Evolutionary conservation across 768 basidiomycete species (phyloP), one percentile per base, ranked within the genome.

Genomic region (Tylopilus plumbeoviolaceoides): DNA sequence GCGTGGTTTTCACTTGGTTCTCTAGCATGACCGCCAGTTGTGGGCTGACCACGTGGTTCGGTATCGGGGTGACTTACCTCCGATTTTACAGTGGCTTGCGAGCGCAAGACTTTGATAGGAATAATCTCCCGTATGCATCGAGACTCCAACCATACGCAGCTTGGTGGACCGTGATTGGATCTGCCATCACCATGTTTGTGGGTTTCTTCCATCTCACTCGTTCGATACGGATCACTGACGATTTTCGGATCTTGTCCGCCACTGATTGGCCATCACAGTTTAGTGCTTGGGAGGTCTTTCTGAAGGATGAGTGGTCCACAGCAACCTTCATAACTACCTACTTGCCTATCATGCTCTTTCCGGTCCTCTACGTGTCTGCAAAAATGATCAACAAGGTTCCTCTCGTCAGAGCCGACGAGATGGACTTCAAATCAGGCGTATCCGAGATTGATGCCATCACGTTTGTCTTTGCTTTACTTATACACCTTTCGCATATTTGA

Each of bases 81-180:
- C 35, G 35, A 36, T 36, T 36, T 15, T 36, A 68, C 53, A 63
- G 70, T 11, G 83, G 79, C 30, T 54, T 77, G 60, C 69, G 70
- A 35, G 65, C 60, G 1, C 81, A 83, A 58, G 79, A 78, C 0
- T 67, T 81, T 45, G 70, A 74, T 58, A 75, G 78, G 40, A 52
- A 44, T 14, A 71, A 63, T 0, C 72, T 83, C 17, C 79, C 82
- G 0, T 82, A 74, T 65, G 40, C 7, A 6, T 68, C 75, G 4
- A 57, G 54, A 7, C 55, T 82, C 4, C 72, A 75, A 55, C 75
- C 75, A 0, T 75, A 68, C 52, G 70, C 68, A 7, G 70, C 70
- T n/a, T 76, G 68, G 67, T 75, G 70, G 51, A 64, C 58, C 15
- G 52, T 65, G 10, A 58, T 63, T 25, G 57, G 59, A 11, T 63